A percentile compares a stretch with the other conserved stretches of the same genome.
phyloP scores from a whole-genome alignment of 176 grass and related monocot species.

The Eremochloa ophiuroides region DNA sequence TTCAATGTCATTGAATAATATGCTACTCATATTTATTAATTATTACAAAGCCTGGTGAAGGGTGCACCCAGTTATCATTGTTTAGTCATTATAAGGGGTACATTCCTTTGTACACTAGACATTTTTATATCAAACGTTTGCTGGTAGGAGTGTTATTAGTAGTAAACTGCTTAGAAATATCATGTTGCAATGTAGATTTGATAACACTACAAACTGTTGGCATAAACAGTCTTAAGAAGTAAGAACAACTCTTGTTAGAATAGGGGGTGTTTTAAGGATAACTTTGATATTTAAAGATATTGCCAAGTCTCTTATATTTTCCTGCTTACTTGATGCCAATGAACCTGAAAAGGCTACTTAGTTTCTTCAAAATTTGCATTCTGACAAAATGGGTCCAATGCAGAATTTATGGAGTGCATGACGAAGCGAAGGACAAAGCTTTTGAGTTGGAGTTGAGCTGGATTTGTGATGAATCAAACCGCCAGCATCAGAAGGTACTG shows the following conservation, averaged over 20 bases:
- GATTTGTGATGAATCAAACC: conserved; percentile 83
- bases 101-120: neutral
- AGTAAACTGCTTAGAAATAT: neutral
- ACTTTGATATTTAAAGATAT: neutral
- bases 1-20: neutral
- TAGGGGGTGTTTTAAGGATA: conserved; percentile 11
- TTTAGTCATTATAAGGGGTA: neutral
- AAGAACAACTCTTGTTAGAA: neutral
- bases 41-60: neutral
- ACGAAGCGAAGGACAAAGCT: conserved; percentile 87
- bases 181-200: neutral
- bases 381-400: neutral
- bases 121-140: neutral
- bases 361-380: neutral
- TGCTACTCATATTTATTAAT: neutral
- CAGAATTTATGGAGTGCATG: conserved; percentile 91
- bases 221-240: neutral
- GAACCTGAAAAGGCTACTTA: neutral
- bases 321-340: neutral
- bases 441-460: conserved; percentile 89
- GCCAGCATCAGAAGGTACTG: conserved; percentile 73
- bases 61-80: neutral
- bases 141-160: neutral
- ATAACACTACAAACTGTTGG: neutral
- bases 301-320: neutral